A percentile compares a stretch with the other conserved stretches of the same genome.
These are phyloP conservation scores for Lodderomyces elongisporus DNA, from an alignment of 1,139 yeast species.

Conservation along the genomic window DNA sequence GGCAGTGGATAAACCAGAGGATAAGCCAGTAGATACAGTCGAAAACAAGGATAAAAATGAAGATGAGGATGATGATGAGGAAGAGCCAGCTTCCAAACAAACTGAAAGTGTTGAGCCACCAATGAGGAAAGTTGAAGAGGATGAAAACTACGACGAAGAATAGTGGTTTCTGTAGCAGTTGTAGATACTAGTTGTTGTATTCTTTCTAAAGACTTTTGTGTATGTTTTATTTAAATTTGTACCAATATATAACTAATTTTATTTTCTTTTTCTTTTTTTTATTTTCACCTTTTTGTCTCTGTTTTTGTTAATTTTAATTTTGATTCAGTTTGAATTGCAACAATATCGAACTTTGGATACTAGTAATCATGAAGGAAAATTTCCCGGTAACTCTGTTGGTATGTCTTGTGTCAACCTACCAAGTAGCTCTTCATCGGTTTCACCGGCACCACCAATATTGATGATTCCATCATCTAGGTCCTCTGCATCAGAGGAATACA, in stretches of 20 bases:
- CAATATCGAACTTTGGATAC: too few relatives aligned
- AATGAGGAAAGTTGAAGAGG: conserved; percentile 74
- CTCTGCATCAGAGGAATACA: background rate
- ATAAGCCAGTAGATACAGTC: conserved; percentile 1
- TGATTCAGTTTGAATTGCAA: too few relatives aligned
- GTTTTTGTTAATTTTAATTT: conserved; percentile 1
- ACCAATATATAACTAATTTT: background rate
- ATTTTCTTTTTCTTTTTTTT: background rate
- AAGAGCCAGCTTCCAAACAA: conserved; percentile 22
- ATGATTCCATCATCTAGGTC: too few relatives aligned
- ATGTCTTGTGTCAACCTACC: too few relatives aligned
- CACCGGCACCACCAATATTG: too few relatives aligned
- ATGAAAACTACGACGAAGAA: conserved; percentile 78
- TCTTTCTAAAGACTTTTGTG: conserved; percentile 2
- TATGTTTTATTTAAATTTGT: conserved; percentile 4
- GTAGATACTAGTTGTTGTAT: too few relatives aligned
- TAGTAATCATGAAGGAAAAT: background rate
- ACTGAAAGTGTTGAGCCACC: conserved; percentile 53
- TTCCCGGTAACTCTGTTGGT: conserved; percentile 1
- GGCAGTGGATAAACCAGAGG: conserved; percentile 1
- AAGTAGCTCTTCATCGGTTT: too few relatives aligned
- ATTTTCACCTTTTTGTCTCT: too few relatives aligned
- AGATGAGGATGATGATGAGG: conserved; percentile 43
- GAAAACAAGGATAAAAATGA: conserved; percentile 25
- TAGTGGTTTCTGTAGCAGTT: too few relatives aligned